A percentile compares a stretch with the other conserved stretches of the same genome.
These are phyloP conservation scores for Scytalidium lignicola DNA, from an alignment of 2,329 filamentous ascomycete species.

Conservation along the genomic window DNA sequence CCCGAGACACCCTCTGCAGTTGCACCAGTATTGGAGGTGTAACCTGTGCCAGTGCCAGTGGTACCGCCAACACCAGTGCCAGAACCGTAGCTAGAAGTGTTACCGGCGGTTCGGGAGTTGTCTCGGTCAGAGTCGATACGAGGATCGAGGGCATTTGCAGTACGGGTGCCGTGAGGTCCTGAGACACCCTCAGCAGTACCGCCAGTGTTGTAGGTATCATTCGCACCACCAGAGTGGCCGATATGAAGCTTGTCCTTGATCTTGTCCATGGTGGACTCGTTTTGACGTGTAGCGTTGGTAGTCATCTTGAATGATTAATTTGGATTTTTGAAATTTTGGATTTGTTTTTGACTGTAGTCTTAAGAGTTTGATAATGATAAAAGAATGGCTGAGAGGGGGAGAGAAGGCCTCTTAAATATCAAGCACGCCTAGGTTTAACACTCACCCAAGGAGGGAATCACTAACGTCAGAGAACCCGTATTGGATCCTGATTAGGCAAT, in stretches of 20 bases:
- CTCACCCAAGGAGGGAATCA: not conserved
- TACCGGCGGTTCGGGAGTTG: slow-evolving; percentile 2
- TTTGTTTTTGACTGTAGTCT: too few relatives aligned
- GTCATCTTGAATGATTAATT: slow-evolving; percentile 42
- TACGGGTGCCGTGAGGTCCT: slow-evolving; percentile 31
- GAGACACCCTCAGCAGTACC: slow-evolving; percentile 15
- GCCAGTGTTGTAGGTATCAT: slow-evolving; percentile 14
- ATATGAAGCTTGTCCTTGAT: slow-evolving; percentile 29
- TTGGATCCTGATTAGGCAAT: not conserved
- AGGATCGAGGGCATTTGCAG: slow-evolving; percentile 33
- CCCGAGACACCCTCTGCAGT: slow-evolving; percentile 32
- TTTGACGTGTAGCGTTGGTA: slow-evolving; percentile 30
- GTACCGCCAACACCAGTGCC: not conserved
- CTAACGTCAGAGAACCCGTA: not conserved
- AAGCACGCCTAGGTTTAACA: not conserved
- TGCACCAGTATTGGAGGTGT: slow-evolving; percentile 5
- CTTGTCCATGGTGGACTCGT: slow-evolving; percentile 5
- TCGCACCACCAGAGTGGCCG: slow-evolving; percentile 45
- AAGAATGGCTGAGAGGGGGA: not conserved
- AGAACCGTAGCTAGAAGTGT: not conserved
- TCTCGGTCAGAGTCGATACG: slow-evolving; percentile 25
- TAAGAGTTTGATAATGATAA: not conserved
- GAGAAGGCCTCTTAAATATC: not conserved
- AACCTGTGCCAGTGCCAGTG: slow-evolving; percentile 1
- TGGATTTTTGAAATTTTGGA: too few relatives aligned